These are phyloP conservation scores for Citrus reticulata DNA, from an alignment of 345 rosid genomes.

Conservation along the genomic window DNA sequence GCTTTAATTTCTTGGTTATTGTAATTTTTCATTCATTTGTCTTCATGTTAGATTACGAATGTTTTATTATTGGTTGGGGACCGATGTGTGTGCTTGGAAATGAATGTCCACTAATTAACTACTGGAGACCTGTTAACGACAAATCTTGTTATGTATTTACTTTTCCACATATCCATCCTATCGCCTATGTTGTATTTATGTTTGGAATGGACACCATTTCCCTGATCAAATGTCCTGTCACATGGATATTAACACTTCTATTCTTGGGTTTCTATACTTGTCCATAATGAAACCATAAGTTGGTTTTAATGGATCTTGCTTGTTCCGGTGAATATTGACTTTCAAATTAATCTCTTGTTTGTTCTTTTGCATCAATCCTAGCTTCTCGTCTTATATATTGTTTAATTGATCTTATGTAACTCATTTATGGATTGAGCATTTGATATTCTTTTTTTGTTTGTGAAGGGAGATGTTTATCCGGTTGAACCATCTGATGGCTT, in stretches of 20 bases:
- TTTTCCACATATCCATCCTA: not conserved
- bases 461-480: slow-evolving; percentile 83
- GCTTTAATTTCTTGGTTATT: not conserved
- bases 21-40: not conserved
- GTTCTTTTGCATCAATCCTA: not conserved
- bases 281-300: not conserved
- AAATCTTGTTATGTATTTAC: not conserved
- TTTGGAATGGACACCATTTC: not conserved
- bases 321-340: not conserved
- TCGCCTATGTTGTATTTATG: not conserved
- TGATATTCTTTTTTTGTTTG: slow-evolving; percentile 7
- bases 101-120: not conserved
- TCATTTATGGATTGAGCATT: not conserved
- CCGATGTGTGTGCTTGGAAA: not conserved
- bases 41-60: not conserved
- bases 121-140: not conserved
- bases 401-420: not conserved
- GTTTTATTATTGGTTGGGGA: not conserved
- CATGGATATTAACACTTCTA: not conserved
- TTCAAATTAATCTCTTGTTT: not conserved
- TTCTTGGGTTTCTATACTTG: not conserved
- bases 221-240: not conserved
- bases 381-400: not conserved
- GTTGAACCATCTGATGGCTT: slow-evolving; percentile 51
- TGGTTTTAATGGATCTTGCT: not conserved